These are phyloP conservation scores for Benincasa hispida DNA, from an alignment of 306 rosid species.

Conservation along the genomic window DNA sequence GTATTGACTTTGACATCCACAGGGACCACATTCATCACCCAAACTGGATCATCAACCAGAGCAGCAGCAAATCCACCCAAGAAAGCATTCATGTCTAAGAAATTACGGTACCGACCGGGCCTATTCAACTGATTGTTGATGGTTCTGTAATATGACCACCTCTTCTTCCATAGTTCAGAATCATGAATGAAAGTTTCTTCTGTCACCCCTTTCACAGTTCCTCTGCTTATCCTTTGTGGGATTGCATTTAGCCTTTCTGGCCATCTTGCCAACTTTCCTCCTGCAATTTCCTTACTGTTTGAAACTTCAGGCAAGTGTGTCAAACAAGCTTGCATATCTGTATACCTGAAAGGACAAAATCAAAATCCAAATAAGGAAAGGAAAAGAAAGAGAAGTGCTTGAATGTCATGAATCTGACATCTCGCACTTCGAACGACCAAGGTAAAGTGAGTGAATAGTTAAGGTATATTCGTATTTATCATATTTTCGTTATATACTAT, in stretches of 20 bases:
- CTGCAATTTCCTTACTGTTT: constrained; percentile 36
- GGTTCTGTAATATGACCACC: constrained; percentile 41
- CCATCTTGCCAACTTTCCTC: constrained; percentile 55
- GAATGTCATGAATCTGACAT: no score
- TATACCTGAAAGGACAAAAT: constrained; percentile 34
- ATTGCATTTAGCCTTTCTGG: constrained; percentile 43
- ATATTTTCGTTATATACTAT: no score
- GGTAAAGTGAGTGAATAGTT: no score
- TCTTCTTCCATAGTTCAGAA: constrained; percentile 47
- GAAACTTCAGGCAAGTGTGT: constrained; percentile 59
- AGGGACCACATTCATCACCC: constrained; percentile 93
- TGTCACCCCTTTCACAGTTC: constrained; percentile 40
- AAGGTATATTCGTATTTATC: no score
- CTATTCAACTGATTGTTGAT: constrained; percentile 38
- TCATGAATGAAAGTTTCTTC: constrained; percentile 28
- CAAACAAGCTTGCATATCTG: constrained; percentile 59
- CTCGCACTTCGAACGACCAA: no score
- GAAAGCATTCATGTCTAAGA: constrained; percentile 73
- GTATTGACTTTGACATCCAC: constrained; percentile 39
- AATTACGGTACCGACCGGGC: constrained; percentile 58
- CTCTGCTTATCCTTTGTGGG: constrained; percentile 59
- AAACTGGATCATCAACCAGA: constrained; percentile 43
- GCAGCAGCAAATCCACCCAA: constrained; percentile 84
- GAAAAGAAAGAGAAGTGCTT: background rate
- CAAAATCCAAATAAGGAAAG: background rate